Evolutionary conservation across 805 yeast species (phyloP), one percentile per base, ranked within the genome.

Genomic region (Nakazawaea wickerhamii): DNA sequence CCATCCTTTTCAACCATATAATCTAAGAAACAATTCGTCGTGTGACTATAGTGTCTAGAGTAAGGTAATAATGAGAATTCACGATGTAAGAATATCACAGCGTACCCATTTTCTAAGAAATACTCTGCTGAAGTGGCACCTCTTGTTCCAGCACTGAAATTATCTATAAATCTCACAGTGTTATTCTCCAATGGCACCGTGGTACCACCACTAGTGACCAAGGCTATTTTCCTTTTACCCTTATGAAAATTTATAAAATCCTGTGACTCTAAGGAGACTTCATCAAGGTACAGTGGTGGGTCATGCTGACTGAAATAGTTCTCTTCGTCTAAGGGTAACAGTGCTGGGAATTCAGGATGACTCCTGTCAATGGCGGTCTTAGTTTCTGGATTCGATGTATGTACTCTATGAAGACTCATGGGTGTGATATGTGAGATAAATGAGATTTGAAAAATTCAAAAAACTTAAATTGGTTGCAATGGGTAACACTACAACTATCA

Each of bases 151-250:
- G 98, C 98, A 50, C 93, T 81, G 60, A 93, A 93, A 57, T 93
- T 93, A 63, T 93, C 99, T 55, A 93, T 89, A 62, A 93, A 93
- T 41, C 99, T 67, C 5, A 93, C 99, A 0, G 99, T 93, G 57
- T 93, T 93, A 62, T 89, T 90, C 56, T 93, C 99, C 50, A 93
- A 67, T 0, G 99, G 99, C 0, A 93, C 99, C 0, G 97, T 91
- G 1, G 99, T 93, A 18, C 99, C 99, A 19, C 99, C 99, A 7
- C 91, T 80, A 0, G 99, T 93, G 3, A 91, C 95, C 35, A 91
- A 65, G 0, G 79, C 98, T 11, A 91, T 75, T 37, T 71, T 76
- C 41, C 71, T 67, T 4, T 67, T 63, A 3, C 70, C 55, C 28
- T 50, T 44, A 54, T 88, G 95, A 45, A 53, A 63, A 18, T 71